A percentile compares a stretch with the other conserved stretches of the same genome.
These are phyloP conservation scores for Phytopythium oedochilum DNA, from an alignment of 352 stramenopile genomes.

Conservation along the genomic window DNA sequence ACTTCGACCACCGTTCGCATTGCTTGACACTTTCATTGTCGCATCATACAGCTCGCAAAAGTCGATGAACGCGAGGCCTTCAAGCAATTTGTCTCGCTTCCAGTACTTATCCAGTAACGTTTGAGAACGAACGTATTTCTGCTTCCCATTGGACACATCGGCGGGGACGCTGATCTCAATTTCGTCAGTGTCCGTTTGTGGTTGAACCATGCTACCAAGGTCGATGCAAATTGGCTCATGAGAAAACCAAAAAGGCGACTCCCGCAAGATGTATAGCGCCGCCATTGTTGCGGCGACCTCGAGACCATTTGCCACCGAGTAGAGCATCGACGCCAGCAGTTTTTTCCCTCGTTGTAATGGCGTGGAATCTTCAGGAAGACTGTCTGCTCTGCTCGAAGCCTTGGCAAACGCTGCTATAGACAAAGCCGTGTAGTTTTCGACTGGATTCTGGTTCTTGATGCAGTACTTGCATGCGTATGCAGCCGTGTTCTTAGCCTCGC, in stretches of 20 bases:
- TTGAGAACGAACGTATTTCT: not conserved
- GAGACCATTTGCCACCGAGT: slow-evolving; percentile 8
- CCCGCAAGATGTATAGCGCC: slow-evolving; percentile 2
- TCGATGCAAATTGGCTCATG: slow-evolving; percentile 5
- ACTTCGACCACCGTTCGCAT: too few relatives aligned
- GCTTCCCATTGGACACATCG: not conserved
- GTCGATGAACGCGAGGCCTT: slow-evolving; percentile 6
- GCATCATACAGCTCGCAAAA: slow-evolving; percentile 8
- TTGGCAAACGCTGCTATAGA: slow-evolving; percentile 11
- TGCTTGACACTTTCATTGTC: too few relatives aligned
- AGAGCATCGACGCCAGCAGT: slow-evolving; percentile 8
- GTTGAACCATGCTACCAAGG: not conserved
- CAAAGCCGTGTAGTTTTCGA: slow-evolving; percentile 16
- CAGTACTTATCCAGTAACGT: slow-evolving; percentile 10
- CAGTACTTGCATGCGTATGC: slow-evolving; percentile 26
- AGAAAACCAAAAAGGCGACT: slow-evolving; percentile 14
- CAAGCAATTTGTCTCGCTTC: not conserved
- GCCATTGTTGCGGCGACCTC: slow-evolving; percentile 11
- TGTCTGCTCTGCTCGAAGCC: slow-evolving; percentile 1
- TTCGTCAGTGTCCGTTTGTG: not conserved
- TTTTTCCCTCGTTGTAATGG: slow-evolving; percentile 8
- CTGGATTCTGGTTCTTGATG: slow-evolving; percentile 17
- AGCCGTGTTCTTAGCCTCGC: slow-evolving; percentile 8
- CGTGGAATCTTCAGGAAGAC: slow-evolving; percentile 2
- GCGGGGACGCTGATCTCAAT: not conserved